These are phyloP conservation scores for Alternaria panax DNA, from an alignment of 2,329 filamentous ascomycete genomes.

Conservation along the genomic window DNA sequence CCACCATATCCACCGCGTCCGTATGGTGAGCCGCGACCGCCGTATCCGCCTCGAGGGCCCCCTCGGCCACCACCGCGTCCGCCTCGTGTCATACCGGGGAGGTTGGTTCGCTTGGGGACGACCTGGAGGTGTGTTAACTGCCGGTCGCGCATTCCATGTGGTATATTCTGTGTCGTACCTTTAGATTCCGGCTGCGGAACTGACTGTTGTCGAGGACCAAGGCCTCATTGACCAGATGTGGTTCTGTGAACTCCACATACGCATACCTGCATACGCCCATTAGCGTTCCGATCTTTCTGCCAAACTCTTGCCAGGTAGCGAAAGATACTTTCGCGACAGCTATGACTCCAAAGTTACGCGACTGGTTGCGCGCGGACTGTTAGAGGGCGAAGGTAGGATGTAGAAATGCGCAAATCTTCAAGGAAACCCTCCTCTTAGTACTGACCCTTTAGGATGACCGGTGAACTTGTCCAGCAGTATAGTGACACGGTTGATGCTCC, in stretches of 20 bases:
- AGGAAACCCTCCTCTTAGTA: constrained; percentile 53
- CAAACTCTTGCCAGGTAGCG: constrained; percentile 66
- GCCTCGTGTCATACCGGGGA: constrained; percentile 91
- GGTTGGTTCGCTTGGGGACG: constrained; percentile 92
- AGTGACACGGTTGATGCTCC: constrained; percentile 96
- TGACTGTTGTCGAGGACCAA: constrained; percentile 95
- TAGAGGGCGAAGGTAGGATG: not conserved
- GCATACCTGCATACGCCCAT: constrained; percentile 76
- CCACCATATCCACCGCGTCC: constrained; percentile 43
- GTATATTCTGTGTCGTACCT: constrained; percentile 64
- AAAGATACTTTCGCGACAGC: constrained; percentile 34
- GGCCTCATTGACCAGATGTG: constrained; percentile 88
- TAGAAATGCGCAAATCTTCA: constrained; percentile 24
- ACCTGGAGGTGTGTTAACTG: constrained; percentile 59
- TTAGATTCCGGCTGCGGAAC: constrained; percentile 93
- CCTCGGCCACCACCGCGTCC: constrained; percentile 68
- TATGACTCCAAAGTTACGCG: not conserved
- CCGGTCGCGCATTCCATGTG: constrained; percentile 15
- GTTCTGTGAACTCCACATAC: constrained; percentile 97
- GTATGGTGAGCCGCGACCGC: constrained; percentile 62
- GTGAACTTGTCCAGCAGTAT: constrained; percentile 98
- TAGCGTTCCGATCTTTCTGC: constrained; percentile 62
- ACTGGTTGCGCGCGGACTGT: constrained; percentile 1
- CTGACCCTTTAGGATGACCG: constrained; percentile 97
- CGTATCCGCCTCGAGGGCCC: constrained; percentile 53